phyloP scores from a whole-genome alignment of 306 rosid genomes.

The Carpinus fangiana region DNA sequence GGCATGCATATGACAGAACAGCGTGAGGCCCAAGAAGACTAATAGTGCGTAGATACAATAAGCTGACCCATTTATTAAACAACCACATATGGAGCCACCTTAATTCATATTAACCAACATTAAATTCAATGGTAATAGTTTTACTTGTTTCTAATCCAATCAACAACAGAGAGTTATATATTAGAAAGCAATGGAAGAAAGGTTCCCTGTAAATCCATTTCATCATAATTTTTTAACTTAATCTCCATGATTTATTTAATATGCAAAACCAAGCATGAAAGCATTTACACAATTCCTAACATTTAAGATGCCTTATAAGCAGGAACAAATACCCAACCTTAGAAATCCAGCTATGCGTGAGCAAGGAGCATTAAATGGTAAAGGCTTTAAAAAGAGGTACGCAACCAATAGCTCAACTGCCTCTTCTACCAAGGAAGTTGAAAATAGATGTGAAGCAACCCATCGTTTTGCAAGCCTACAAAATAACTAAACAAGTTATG shows the following conservation, averaged over 20 bases:
- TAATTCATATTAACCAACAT: not conserved
- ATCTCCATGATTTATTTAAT: not conserved
- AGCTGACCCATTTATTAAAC: not conserved
- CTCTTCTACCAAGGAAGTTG: conserved; percentile 89
- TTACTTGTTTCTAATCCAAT: not conserved
- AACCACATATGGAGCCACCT: not conserved
- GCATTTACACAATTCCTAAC: not conserved
- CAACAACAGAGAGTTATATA: not conserved
- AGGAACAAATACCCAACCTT: conserved; percentile 51
- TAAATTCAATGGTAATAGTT: not conserved
- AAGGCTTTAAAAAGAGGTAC: conserved; percentile 71
- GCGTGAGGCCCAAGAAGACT: conserved; percentile 18
- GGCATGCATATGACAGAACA: conserved; percentile 11
- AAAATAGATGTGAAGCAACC: conserved; percentile 90
- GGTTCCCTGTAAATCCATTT: not conserved
- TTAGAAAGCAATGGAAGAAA: not conserved
- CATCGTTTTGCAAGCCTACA: conserved; percentile 96
- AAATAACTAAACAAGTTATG: conserved; percentile 21
- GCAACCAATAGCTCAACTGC: conserved; percentile 91
- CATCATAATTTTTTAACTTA: not conserved
- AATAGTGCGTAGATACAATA: conserved; percentile 8
- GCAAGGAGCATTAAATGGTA: conserved; percentile 75
- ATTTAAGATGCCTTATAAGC: not conserved
- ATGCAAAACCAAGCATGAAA: not conserved
- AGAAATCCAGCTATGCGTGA: conserved; percentile 87